Conservation (phyloP, 176 grass and related monocot genomes). For the Oryza glaberrima region DNA sequence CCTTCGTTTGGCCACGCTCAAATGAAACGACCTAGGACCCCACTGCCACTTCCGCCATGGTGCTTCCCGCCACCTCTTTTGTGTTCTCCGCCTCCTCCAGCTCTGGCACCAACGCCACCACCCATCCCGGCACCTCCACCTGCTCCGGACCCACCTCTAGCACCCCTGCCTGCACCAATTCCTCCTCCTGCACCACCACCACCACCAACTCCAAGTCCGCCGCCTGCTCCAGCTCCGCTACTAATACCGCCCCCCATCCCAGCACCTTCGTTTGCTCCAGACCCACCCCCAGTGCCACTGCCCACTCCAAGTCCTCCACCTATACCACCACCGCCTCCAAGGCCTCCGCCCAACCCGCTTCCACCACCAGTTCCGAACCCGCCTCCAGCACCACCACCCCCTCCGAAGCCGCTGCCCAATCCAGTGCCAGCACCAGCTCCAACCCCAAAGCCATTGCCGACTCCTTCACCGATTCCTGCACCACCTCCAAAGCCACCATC, state of each 20-base stretch:
- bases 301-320: background rate
- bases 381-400: background rate
- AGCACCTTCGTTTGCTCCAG: background rate
- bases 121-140: too few relatives aligned
- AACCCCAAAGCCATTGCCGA: background rate
- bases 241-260: background rate
- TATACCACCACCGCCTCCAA: background rate
- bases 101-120: background rate
- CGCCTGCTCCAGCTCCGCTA: background rate
- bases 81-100: background rate
- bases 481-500: slow-evolving; percentile 37
- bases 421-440: slow-evolving; percentile 21
- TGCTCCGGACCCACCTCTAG: background rate
- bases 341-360: background rate
- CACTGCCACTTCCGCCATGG: background rate
- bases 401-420: background rate
- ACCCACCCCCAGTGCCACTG: background rate
- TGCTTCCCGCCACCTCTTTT: slow-evolving; percentile 24
- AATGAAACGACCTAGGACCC: background rate
- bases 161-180: background rate
- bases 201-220: background rate
- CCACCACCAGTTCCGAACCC: background rate
- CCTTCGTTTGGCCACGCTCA: background rate
- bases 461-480: background rate
- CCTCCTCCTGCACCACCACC: background rate